These are phyloP conservation scores for Microcyclospora pomicola DNA, from an alignment of 2,329 filamentous ascomycete genomes.

Conservation along the genomic window DNA sequence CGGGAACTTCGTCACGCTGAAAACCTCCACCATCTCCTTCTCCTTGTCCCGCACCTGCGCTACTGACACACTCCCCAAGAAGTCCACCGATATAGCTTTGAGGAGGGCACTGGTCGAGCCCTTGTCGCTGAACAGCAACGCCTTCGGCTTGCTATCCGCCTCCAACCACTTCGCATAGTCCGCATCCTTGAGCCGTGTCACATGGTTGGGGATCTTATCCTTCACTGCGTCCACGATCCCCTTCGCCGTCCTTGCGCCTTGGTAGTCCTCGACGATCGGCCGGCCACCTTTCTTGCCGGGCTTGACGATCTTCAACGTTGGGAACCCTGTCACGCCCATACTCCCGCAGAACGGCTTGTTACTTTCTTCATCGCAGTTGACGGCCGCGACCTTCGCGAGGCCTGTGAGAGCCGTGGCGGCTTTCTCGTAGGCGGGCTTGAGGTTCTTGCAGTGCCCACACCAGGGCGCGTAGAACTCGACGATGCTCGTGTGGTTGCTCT, in stretches of 20 bases:
- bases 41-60: slow-evolving; percentile 80
- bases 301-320: slow-evolving; percentile 83
- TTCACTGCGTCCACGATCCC: slow-evolving; percentile 76
- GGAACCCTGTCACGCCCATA: slow-evolving; percentile 87
- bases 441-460: slow-evolving; percentile 89
- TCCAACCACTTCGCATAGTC: slow-evolving; percentile 62
- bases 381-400: slow-evolving; percentile 81
- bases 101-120: slow-evolving; percentile 72
- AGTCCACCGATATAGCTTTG: slow-evolving; percentile 80
- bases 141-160: slow-evolving; percentile 57
- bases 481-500: slow-evolving; percentile 64
- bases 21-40: slow-evolving; percentile 53
- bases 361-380: slow-evolving; percentile 85
- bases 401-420: slow-evolving; percentile 80
- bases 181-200: slow-evolving; percentile 67
- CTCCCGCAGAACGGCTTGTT: slow-evolving; percentile 79
- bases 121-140: slow-evolving; percentile 87
- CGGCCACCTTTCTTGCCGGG: slow-evolving; percentile 69
- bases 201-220: slow-evolving; percentile 82
- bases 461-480: slow-evolving; percentile 79
- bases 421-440: slow-evolving; percentile 93
- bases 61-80: slow-evolving; percentile 62
- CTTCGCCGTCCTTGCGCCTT: slow-evolving; percentile 69
- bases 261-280: slow-evolving; percentile 80
- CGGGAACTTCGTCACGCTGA: slow-evolving; percentile 65